These are phyloP conservation scores for Suhomyces chickasaworum DNA, from an alignment of 1,139 yeast species.

Conservation along the genomic window DNA sequence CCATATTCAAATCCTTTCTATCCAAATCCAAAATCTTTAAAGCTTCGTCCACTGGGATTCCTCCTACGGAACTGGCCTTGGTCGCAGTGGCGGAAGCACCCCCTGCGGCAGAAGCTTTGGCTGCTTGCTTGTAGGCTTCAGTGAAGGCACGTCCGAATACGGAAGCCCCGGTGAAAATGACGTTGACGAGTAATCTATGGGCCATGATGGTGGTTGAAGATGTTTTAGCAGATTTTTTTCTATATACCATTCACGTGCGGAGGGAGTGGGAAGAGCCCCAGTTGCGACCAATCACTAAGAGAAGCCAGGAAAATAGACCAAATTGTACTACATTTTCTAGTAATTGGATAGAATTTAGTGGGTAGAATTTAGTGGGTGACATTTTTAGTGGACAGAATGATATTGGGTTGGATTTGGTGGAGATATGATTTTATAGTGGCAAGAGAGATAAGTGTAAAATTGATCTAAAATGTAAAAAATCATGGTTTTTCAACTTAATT, in stretches of 20 bases:
- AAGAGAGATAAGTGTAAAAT: too few species aligned
- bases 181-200: slow-evolving; percentile 86
- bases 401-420: too few species aligned
- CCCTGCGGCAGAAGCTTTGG: slow-evolving; percentile 80
- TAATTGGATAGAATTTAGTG: too few species aligned
- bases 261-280: too few species aligned
- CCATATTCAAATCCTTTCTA: slow-evolving; percentile 53
- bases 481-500: too few species aligned
- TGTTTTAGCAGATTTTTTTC: slow-evolving; percentile 6
- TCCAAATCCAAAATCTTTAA: slow-evolving; percentile 87
- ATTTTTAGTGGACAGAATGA: too few species aligned
- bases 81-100: slow-evolving; percentile 50
- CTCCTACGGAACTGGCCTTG: slow-evolving; percentile 59
- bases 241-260: slow-evolving; percentile 6
- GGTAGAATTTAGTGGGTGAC: too few species aligned
- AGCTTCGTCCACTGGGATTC: slow-evolving; percentile 85
- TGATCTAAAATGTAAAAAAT: too few species aligned
- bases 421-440: too few species aligned
- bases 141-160: slow-evolving; percentile 95
- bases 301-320: too few species aligned
- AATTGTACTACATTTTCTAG: too few species aligned
- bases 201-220: slow-evolving; percentile 52
- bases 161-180: slow-evolving; percentile 89
- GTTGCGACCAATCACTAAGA: too few species aligned
- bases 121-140: slow-evolving; percentile 97